phyloP scores from a whole-genome alignment of 2,329 filamentous ascomycete genomes.

The Cytospora schulzeri region DNA sequence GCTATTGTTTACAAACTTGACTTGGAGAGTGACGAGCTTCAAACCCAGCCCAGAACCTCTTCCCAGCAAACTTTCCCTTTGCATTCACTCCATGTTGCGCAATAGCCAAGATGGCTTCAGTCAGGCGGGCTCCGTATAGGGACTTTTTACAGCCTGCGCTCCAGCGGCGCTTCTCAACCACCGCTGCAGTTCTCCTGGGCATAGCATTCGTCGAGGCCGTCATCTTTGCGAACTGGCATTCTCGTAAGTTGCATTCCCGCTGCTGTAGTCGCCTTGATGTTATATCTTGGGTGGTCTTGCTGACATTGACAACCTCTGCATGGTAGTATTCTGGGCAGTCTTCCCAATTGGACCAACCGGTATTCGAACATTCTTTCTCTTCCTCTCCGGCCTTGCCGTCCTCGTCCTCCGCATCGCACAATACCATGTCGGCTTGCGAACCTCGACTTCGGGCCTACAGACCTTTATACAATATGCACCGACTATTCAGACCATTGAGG shows the following conservation, averaged over 20 bases:
- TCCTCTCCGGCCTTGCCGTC: slow-evolving; percentile 73
- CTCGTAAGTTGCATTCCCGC: slow-evolving; percentile 56
- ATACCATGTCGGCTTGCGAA: slow-evolving; percentile 74
- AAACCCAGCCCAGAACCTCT: slow-evolving; percentile 2
- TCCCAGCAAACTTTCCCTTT: not conserved
- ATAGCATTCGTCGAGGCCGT: slow-evolving; percentile 76
- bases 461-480: slow-evolving; percentile 62
- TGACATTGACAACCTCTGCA: not conserved
- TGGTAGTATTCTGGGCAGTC: slow-evolving; percentile 78
- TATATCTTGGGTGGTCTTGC: not conserved
- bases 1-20: slow-evolving; percentile 24
- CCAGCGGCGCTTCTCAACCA: slow-evolving; percentile 82
- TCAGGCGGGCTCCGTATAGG: slow-evolving; percentile 70
- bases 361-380: slow-evolving; percentile 73
- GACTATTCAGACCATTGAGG: slow-evolving; percentile 65
- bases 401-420: slow-evolving; percentile 86
- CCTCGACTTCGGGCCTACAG: slow-evolving; percentile 67
- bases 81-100: slow-evolving; percentile 45
- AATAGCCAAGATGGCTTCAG: slow-evolving; percentile 53
- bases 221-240: slow-evolving; percentile 68
- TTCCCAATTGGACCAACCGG: slow-evolving; percentile 79
- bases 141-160: slow-evolving; percentile 89
- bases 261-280: no score
- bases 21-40: slow-evolving; percentile 3
- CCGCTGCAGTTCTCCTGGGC: slow-evolving; percentile 67